These are phyloP conservation scores for Alloteropsis angusta DNA, from an alignment of 202 grass and related monocot genomes.

Conservation along the genomic window DNA sequence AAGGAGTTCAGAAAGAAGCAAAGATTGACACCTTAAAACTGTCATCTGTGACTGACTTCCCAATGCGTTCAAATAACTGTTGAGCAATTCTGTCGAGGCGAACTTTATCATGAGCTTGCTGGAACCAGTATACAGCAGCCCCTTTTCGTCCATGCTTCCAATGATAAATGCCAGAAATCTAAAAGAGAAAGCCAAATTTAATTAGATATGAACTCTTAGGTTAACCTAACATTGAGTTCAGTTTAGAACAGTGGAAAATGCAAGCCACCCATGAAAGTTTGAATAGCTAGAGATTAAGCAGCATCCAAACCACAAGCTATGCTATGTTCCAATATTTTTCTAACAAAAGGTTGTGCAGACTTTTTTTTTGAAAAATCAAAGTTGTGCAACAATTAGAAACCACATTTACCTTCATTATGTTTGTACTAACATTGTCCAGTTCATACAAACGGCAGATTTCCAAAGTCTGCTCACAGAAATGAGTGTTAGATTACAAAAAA, in stretches of 20 bases:
- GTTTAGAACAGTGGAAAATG: not conserved
- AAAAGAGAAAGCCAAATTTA: slow-evolving; percentile 12
- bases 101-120: slow-evolving; percentile 73
- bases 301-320: not conserved
- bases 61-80: slow-evolving; percentile 78
- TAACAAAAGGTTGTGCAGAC: not conserved
- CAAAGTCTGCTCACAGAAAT: slow-evolving; percentile 65
- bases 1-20: slow-evolving; percentile 6
- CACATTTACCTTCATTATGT: slow-evolving; percentile 78
- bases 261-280: not conserved
- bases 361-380: not conserved
- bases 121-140: slow-evolving; percentile 85
- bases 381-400: not conserved
- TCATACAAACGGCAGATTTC: slow-evolving; percentile 90
- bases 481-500: slow-evolving; percentile 14
- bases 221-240: not conserved
- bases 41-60: slow-evolving; percentile 76
- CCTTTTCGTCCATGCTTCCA: slow-evolving; percentile 97
- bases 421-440: slow-evolving; percentile 63
- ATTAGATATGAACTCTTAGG: not conserved
- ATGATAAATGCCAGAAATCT: slow-evolving; percentile 81
- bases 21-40: slow-evolving; percentile 71
- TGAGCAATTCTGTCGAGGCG: slow-evolving; percentile 83
- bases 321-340: not conserved
- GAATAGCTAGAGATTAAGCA: slow-evolving; percentile 6